Percentiles rank a stretch among this genome's conserved stretches.
Conservation (phyloP, 768 basidiomycete species). For the Kwoniella newhampshirensis region DNA sequence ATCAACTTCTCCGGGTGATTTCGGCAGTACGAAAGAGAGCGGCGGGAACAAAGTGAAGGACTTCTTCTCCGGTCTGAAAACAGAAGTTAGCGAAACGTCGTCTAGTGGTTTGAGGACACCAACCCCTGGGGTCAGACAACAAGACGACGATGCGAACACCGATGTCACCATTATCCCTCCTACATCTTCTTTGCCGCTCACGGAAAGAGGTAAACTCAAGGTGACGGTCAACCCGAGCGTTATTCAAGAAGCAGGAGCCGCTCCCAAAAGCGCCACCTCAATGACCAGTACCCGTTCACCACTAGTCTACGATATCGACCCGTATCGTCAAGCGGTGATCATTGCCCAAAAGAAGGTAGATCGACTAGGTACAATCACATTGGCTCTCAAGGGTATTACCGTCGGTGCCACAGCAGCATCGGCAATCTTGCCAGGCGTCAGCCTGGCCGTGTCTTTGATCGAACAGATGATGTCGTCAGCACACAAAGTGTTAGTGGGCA, state of each 20-base stretch:
- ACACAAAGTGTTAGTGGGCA: slow-evolving; percentile 25
- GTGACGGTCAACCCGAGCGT: neutral
- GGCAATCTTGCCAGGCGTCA: slow-evolving; percentile 39
- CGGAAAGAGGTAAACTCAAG: neutral
- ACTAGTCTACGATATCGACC: neutral
- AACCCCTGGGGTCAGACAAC: too few species aligned
- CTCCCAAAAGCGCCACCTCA: neutral
- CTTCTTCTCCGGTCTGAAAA: slow-evolving; percentile 9
- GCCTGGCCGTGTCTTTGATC: slow-evolving; percentile 28
- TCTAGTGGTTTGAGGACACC: neutral
- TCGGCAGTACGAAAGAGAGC: neutral
- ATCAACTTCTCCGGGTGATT: neutral
- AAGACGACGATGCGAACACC: slow-evolving; percentile 8
- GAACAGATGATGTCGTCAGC: slow-evolving; percentile 29
- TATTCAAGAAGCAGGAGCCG: neutral
- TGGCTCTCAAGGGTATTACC: slow-evolving; percentile 16
- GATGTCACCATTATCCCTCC: neutral
- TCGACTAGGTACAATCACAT: slow-evolving; percentile 18
- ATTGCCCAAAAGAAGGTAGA: slow-evolving; percentile 31
- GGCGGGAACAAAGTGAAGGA: slow-evolving; percentile 11
- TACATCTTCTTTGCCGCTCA: neutral
- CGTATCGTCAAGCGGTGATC: slow-evolving; percentile 17
- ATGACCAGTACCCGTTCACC: neutral
- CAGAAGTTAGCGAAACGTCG: slow-evolving; percentile 5
- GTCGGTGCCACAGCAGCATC: slow-evolving; percentile 19